Base-by-base conservation (phyloP, 441 rosid species). In the Arabidopsis lyrata region DNA sequence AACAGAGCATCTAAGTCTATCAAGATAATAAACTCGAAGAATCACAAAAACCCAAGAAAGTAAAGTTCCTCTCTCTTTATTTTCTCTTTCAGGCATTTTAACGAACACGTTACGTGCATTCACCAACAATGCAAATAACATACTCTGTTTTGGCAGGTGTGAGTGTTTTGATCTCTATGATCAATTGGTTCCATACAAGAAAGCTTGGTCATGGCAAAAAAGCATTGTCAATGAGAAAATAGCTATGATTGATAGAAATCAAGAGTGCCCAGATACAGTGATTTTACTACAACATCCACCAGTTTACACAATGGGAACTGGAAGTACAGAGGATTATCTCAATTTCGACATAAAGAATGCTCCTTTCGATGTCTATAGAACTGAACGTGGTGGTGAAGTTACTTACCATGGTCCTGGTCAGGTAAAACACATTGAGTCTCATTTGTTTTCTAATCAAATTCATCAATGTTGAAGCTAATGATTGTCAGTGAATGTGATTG, bases 341-440 rank as follows among this genome's bases (percentile, higher is more conserved):
- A 83, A 86, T 78, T 90, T 94, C 64, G 90, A 91, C 31, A 9
- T 82, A 75, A 69, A 86, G 49, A 64, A 87, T 48, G 84, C 95
- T 78, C 93, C 97, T 77, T 87, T 80, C 5, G 82, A 91, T 78
- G 83, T 91, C 41, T 83, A 78, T 77, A 82, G 91, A 75, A 90
- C 91, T 1, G 97, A 94, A 77, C 86, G 93, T 44, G 97, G 97
- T 22, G 97, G 97, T 61, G 97, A 91, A 77, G 96, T 91, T 75
- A 91, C 98, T 20, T 88, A 91, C 81, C 93, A 92, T 63, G 95
- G 93, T 1, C 97, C 96, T 78, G 96, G 96, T 34, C 95, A 91
- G 93, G 98, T 91, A 83, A 48, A 47, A 49, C 29, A 34, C 29
- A 55, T 34, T 11, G 32, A 35, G 0, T 22, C 12, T 68, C n/a